Base-by-base conservation (phyloP, 2,329 filamentous ascomycete species). In the Ilyonectria robusta region DNA sequence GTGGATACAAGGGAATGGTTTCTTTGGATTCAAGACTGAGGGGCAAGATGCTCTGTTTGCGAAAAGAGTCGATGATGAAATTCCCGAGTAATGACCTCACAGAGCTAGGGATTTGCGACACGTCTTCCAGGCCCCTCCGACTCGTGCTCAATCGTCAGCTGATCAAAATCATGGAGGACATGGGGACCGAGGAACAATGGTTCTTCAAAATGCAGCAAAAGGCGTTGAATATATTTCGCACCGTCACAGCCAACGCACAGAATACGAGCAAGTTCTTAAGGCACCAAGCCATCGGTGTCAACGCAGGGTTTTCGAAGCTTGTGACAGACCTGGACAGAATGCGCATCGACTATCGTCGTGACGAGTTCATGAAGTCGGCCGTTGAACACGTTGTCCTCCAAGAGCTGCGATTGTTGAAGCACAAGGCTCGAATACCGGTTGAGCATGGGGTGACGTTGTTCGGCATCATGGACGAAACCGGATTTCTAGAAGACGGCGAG, bases 141-240 rank as follows among this genome's bases (percentile, higher is more conserved):
- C 84, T 95, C 71, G 88, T 90, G 19, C 85, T 97, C 1, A 97
- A 97, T 74, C 89, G 92, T 1, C 93, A 93, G 70, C 84, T 95
- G 67, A 94, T 97, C 81, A 97, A 97, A 77, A 94, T 97, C 6
- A 79, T 97, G 1, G 94, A 97, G 75, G 94, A 97, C 70, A 89
- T 95, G 78, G 86, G 87, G 0, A 89, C 92, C 0, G 76, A 84
- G 0, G 75, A 81, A 1, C 62, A 79, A 0, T 91, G 88, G 77
- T 95, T 97, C 70, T 76, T 92, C 11, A 74, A 84, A 0, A 80
- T 93, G 1, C 94, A 96, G 77, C 81, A 84, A 1, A 81, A 82
- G n/a, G 91, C 91, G 31, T 80, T 96, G 4, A 70, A 85, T 0
- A 82, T 85, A 13, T 82, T 97, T 5, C 86, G 89, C 3, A 79